Percentiles rank a stretch among this genome's conserved stretches.
Evolutionary conservation across 2,329 filamentous ascomycete species (phyloP).

Genomic region (Fonsecaea pedrosoi): DNA sequence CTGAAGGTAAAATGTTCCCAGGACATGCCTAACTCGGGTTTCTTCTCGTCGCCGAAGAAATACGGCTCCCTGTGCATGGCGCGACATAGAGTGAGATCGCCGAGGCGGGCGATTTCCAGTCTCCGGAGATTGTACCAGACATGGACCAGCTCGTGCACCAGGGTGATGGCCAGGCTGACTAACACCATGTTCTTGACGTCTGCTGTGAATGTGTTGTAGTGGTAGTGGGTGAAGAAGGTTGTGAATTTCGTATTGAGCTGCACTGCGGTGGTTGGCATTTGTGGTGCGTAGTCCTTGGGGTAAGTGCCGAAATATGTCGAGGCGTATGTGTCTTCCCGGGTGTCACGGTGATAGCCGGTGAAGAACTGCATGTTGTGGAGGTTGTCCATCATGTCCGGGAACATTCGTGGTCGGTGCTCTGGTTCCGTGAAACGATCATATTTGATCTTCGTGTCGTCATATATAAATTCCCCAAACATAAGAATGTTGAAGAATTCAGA

Average conservation of each 20-base stretch:
- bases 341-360: conserved; percentile 4
- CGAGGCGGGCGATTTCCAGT: neutral
- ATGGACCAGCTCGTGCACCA: conserved; percentile 20
- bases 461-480: neutral
- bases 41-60: conserved; percentile 1
- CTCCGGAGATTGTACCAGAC: conserved; percentile 4
- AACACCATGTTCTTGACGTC: conserved; percentile 8
- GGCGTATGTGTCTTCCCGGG: neutral
- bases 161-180: conserved; percentile 16
- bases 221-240: conserved; percentile 8
- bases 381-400: neutral
- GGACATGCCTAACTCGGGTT: neutral
- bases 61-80: conserved; percentile 5
- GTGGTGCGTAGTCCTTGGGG: neutral
- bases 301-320: neutral
- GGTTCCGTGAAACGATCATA: neutral
- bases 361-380: conserved; percentile 11
- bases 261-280: conserved; percentile 6
- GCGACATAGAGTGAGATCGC: neutral
- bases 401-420: neutral
- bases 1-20: conserved; percentile 7
- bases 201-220: neutral
- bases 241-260: conserved; percentile 15
- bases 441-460: neutral
- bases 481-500: conserved; percentile 20